phyloP scores from a whole-genome alignment of 805 yeast genomes.

The Yamadazyma endophytica region DNA sequence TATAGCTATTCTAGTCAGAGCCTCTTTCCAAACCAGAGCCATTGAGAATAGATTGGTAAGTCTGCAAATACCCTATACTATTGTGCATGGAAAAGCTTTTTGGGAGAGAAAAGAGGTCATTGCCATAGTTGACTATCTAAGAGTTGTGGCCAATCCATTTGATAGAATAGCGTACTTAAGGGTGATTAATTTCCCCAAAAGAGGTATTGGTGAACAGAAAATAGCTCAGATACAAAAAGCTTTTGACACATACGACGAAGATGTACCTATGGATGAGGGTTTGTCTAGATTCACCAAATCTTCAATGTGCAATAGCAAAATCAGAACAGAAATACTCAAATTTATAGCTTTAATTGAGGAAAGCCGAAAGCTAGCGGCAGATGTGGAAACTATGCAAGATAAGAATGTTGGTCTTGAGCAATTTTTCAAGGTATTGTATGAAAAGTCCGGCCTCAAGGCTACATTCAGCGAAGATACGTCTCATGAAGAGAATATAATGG shows the following conservation, averaged over 20 bases:
- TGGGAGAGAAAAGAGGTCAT: constrained; percentile 75
- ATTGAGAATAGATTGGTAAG: constrained; percentile 62
- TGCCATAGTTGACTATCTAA: constrained; percentile 57
- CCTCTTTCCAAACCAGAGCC: constrained; percentile 55
- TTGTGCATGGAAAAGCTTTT: constrained; percentile 72
- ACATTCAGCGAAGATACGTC: constrained; percentile 26
- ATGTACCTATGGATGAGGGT: too few relatives aligned
- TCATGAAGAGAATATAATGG: constrained; percentile 32
- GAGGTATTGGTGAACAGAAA: constrained; percentile 65
- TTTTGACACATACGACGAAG: too few relatives aligned
- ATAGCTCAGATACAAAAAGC: too few relatives aligned
- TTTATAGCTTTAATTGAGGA: not conserved
- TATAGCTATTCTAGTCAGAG: constrained; percentile 67
- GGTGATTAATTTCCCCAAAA: constrained; percentile 54
- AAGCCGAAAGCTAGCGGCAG: not conserved
- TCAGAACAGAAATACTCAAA: too few relatives aligned
- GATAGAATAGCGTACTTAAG: constrained; percentile 61
- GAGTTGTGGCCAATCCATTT: constrained; percentile 53
- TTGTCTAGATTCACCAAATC: too few relatives aligned
- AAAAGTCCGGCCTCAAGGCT: constrained; percentile 22
- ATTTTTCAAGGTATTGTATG: constrained; percentile 22
- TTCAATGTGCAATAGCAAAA: too few relatives aligned
- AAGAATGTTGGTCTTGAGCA: not conserved
- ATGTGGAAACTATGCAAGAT: not conserved
- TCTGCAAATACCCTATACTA: constrained; percentile 55